phyloP scores from a whole-genome alignment of 1,139 yeast genomes.

The Debaryomycetaceae sp. region DNA sequence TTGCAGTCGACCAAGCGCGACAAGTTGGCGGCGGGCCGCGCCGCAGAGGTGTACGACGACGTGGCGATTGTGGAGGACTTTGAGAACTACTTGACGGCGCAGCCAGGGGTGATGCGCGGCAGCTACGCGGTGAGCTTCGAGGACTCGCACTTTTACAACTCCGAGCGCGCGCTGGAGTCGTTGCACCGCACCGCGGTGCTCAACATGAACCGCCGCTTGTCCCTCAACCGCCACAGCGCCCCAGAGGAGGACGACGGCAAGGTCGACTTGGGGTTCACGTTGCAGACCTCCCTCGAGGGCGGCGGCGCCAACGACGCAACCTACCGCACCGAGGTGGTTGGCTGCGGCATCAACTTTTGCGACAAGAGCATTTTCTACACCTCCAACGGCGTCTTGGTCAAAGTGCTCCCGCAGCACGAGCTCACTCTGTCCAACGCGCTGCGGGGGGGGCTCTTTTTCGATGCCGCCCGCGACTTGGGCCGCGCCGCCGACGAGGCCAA shows the following conservation, averaged over 20 bases:
- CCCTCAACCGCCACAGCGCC: constrained; percentile 25
- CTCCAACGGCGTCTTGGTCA: constrained; percentile 65
- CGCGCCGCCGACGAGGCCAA: constrained; percentile 4
- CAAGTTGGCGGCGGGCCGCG: no score
- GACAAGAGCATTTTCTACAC: constrained; percentile 68
- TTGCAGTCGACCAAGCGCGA: not conserved
- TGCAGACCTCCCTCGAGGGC: constrained; percentile 20
- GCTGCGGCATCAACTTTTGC: constrained; percentile 77
- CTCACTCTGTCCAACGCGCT: constrained; percentile 21
- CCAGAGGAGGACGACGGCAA: constrained; percentile 31
- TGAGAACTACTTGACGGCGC: constrained; percentile 21
- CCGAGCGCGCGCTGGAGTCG: constrained; percentile 30
- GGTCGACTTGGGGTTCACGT: constrained; percentile 34
- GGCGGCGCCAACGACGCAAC: constrained; percentile 9
- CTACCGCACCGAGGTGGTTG: constrained; percentile 56
- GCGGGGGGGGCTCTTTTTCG: constrained; percentile 26
- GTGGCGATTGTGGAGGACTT: constrained; percentile 11
- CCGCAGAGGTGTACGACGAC: not conserved
- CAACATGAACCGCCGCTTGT: constrained; percentile 35
- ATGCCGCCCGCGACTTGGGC: constrained; percentile 8
- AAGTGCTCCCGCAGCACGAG: constrained; percentile 28
- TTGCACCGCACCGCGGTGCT: constrained; percentile 28
- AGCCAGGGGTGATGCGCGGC: constrained; percentile 39
- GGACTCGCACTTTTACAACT: constrained; percentile 38
- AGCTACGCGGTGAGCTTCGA: constrained; percentile 42